A percentile compares a stretch with the other conserved stretches of the same genome.
Evolutionary conservation across 2,329 filamentous ascomycete genomes (phyloP).

Genomic region (Elsinoe perseae): DNA sequence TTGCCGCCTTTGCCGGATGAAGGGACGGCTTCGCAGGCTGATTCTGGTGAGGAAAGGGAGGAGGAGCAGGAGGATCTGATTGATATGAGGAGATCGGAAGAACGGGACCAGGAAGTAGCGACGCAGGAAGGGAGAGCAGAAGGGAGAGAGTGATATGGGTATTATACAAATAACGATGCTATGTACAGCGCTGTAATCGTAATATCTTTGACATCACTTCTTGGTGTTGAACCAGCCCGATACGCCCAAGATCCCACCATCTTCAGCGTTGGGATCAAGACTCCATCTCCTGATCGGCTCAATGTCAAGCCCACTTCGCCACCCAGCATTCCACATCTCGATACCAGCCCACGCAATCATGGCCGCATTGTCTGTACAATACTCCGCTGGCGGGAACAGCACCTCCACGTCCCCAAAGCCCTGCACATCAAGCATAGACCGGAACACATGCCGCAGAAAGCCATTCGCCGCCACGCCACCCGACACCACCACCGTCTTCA

Average conservation of each 20-base stretch:
- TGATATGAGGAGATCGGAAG: background rate
- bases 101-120: background rate
- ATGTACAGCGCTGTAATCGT: background rate
- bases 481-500: slow-evolving; percentile 66
- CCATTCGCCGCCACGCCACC: slow-evolving; percentile 85
- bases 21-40: background rate
- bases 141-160: background rate
- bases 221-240: slow-evolving; percentile 12
- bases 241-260: slow-evolving; percentile 61
- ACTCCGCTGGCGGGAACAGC: slow-evolving; percentile 62
- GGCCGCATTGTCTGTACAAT: slow-evolving; percentile 92
- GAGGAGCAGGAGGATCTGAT: background rate
- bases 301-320: slow-evolving; percentile 54
- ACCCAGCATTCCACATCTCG: slow-evolving; percentile 83
- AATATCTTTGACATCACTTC: background rate
- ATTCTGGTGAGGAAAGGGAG: background rate
- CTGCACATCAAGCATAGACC: slow-evolving; percentile 53
- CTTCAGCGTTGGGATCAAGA: slow-evolving; percentile 54
- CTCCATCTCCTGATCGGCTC: slow-evolving; percentile 63
- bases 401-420: slow-evolving; percentile 57
- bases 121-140: background rate
- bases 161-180: background rate
- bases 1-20: background rate
- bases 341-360: slow-evolving; percentile 95
- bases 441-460: slow-evolving; percentile 61